Percentiles rank a stretch among this genome's conserved stretches.
These are phyloP conservation scores for Phlyctochytrium arcticum DNA, from an alignment of 192 early-diverging fungal species.

Conservation along the genomic window DNA sequence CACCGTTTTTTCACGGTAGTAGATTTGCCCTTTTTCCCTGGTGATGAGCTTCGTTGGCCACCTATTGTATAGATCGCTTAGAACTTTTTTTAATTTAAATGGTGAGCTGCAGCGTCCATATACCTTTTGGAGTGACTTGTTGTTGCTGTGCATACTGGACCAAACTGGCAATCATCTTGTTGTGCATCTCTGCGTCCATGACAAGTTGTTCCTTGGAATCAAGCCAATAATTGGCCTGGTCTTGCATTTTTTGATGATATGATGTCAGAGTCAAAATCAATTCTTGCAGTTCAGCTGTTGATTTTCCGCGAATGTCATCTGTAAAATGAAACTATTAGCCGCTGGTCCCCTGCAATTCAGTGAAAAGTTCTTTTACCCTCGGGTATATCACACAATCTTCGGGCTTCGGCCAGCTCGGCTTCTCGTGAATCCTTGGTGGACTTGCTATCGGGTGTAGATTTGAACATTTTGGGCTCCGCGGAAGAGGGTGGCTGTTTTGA, in stretches of 20 bases:
- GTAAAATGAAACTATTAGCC: neutral
- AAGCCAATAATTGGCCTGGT: slow-evolving; percentile 53
- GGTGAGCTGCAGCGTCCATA: too few species aligned
- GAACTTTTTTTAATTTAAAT: too few species aligned
- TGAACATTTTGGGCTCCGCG: too few species aligned
- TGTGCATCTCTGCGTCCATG: slow-evolving; percentile 64
- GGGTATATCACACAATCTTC: slow-evolving; percentile 35
- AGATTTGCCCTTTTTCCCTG: neutral
- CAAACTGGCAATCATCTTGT: slow-evolving; percentile 60
- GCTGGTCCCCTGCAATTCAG: neutral
- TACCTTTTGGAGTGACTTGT: slow-evolving; percentile 34
- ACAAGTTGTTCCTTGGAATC: slow-evolving; percentile 57
- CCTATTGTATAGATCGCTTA: too few species aligned
- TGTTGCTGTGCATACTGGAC: slow-evolving; percentile 55
- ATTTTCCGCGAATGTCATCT: slow-evolving; percentile 47
- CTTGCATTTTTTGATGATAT: slow-evolving; percentile 43
- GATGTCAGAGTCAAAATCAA: slow-evolving; percentile 28
- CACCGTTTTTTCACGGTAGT: neutral
- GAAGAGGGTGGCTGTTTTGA: too few species aligned
- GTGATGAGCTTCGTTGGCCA: neutral
- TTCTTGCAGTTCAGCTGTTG: slow-evolving; percentile 32
- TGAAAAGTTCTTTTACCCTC: slow-evolving; percentile 34
- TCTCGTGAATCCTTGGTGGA: slow-evolving; percentile 29
- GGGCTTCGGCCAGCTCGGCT: slow-evolving; percentile 43
- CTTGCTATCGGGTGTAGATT: too few species aligned